phyloP scores from a whole-genome alignment of 2,329 filamentous ascomycete genomes.

The Hymenoscyphus infarciens region DNA sequence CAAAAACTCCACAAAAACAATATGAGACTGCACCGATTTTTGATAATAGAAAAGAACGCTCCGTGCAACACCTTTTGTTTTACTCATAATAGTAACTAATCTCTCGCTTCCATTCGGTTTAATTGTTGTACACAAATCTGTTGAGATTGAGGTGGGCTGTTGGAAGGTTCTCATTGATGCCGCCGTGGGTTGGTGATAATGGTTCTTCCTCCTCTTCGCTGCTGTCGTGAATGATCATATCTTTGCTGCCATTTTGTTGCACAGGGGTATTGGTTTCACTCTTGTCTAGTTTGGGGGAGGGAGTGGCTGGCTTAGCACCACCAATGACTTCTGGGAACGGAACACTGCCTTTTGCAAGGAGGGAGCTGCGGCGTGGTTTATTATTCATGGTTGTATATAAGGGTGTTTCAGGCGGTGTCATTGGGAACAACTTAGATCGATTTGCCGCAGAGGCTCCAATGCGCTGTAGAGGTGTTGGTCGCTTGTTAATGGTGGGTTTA shows the following conservation, averaged over 20 bases:
- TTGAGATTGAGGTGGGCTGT: slow-evolving; percentile 16
- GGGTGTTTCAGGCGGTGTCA: slow-evolving; percentile 32
- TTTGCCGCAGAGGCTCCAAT: slow-evolving; percentile 30
- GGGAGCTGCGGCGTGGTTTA: slow-evolving; percentile 13
- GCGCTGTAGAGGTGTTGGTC: slow-evolving; percentile 34
- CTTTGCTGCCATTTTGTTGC: slow-evolving; percentile 45
- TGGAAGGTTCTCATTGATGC: slow-evolving; percentile 17
- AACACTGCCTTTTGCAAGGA: slow-evolving; percentile 22
- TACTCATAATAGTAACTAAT: background rate
- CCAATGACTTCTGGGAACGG: slow-evolving; percentile 30
- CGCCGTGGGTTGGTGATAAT: slow-evolving; percentile 19
- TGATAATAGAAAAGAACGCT: background rate
- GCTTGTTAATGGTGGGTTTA: slow-evolving; percentile 19
- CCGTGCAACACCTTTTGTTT: background rate
- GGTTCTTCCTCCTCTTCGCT: slow-evolving; percentile 42
- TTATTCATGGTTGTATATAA: slow-evolving; percentile 11
- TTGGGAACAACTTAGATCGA: slow-evolving; percentile 20
- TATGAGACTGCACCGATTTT: background rate
- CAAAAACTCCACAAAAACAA: background rate
- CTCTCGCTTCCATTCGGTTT: slow-evolving; percentile 3
- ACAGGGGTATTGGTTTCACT: slow-evolving; percentile 24
- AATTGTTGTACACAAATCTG: slow-evolving; percentile 21
- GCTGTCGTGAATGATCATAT: slow-evolving; percentile 48
- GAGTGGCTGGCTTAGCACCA: slow-evolving; percentile 31
- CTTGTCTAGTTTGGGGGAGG: slow-evolving; percentile 32